Conservation (phyloP, 345 rosid genomes). For the Salix dunnii region DNA sequence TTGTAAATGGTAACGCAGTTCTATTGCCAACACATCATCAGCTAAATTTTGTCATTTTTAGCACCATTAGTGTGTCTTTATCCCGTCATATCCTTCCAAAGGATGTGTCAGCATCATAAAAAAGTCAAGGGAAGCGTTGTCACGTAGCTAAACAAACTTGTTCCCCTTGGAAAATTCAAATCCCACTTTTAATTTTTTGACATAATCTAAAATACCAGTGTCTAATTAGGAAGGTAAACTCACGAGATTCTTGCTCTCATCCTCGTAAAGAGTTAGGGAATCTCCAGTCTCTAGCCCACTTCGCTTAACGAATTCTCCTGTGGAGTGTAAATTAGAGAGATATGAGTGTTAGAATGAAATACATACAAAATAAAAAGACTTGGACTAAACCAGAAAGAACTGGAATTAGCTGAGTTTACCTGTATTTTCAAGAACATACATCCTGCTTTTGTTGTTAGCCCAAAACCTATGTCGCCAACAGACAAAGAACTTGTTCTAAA, state of each 20-base stretch:
- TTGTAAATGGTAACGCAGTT: background rate
- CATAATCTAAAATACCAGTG: background rate
- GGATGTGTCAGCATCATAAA: conserved; percentile 17
- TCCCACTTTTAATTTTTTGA: conserved; percentile 15
- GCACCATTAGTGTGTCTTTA: background rate
- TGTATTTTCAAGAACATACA: conserved; percentile 84
- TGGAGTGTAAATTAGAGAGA: conserved; percentile 1
- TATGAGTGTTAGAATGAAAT: background rate
- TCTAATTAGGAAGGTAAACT: conserved; percentile 32
- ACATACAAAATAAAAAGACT: background rate
- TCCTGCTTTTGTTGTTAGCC: conserved; percentile 77
- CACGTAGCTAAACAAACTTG: conserved; percentile 43
- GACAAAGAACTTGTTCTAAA: conserved; percentile 2
- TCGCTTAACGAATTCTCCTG: conserved; percentile 64
- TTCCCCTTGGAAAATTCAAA: conserved; percentile 17
- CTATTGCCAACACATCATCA: conserved; percentile 4
- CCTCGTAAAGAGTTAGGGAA: conserved; percentile 62
- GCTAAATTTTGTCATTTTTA: conserved; percentile 15
- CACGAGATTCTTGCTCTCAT: conserved; percentile 71
- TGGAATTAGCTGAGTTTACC: conserved; percentile 30
- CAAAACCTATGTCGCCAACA: conserved; percentile 55
- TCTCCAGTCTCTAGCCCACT: conserved; percentile 53
- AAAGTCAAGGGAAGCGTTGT: conserved; percentile 22
- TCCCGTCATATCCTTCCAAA: conserved; percentile 17
- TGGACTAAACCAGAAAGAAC: background rate